These are phyloP conservation scores for Haplosporangium sp. DNA, from an alignment of 371 early-diverging fungal genomes.

Conservation along the genomic window DNA sequence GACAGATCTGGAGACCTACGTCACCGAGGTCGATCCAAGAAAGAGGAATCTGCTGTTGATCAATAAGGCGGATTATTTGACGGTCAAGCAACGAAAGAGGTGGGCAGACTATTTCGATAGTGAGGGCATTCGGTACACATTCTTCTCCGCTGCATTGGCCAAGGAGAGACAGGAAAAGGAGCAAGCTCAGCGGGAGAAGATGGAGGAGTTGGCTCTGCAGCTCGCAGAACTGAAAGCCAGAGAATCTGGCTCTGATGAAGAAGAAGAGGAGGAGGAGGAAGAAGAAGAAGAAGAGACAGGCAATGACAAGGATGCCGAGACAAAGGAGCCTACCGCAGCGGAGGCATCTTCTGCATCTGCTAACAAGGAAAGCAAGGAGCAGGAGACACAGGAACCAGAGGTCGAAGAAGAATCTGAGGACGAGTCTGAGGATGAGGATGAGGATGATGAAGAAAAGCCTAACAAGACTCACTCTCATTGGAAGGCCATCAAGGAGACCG, in stretches of 20 bases:
- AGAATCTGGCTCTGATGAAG: conserved; percentile 42
- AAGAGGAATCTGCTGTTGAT: conserved; percentile 88
- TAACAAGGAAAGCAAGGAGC: conserved; percentile 8
- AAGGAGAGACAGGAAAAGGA: conserved; percentile 68
- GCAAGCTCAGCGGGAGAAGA: conserved; percentile 43
- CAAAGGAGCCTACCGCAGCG: conserved; percentile 6
- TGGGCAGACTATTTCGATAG: conserved; percentile 95
- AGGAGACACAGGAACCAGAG: conserved; percentile 25
- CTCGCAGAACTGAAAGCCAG: conserved; percentile 52
- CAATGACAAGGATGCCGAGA: conserved; percentile 27
- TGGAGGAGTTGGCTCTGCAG: conserved; percentile 54
- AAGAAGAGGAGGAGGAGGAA: conserved; percentile 49
- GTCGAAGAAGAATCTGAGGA: conserved; percentile 49
- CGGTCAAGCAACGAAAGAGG: conserved; percentile 71
- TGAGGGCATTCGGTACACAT: conserved; percentile 84
- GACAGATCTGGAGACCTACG: conserved; percentile 93
- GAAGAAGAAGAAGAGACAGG: conserved; percentile 57
- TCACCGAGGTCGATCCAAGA: conserved; percentile 85
- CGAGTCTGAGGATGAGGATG: conserved; percentile 53
- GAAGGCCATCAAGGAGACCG: conserved; percentile 53
- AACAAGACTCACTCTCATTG: conserved; percentile 55
- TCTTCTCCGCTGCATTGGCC: conserved; percentile 91
- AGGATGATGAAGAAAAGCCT: conserved; percentile 29
- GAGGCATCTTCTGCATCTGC: neutral
- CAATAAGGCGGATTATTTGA: conserved; percentile 99